Conservation (phyloP, 768 basidiomycete genomes). For the Rubroboletus pulcherrimus region DNA sequence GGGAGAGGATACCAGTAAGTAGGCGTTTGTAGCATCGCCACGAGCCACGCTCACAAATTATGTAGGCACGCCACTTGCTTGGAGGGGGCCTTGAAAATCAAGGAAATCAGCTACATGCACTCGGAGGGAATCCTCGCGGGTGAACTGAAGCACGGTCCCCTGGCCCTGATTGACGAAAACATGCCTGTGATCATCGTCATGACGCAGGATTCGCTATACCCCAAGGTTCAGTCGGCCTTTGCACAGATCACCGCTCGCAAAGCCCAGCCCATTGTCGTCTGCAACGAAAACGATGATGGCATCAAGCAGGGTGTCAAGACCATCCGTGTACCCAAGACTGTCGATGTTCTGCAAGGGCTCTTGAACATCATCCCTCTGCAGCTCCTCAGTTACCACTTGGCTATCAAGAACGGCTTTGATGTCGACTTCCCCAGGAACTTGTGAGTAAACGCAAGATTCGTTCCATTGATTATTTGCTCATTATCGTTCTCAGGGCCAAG, state of each 20-base stretch:
- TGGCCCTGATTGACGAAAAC: conserved; percentile 97
- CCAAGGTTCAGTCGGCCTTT: conserved; percentile 96
- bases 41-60: not conserved
- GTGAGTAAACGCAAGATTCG: conserved; percentile 41
- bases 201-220: conserved; percentile 97
- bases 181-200: conserved; percentile 99
- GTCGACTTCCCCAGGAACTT: conserved; percentile 98
- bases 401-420: conserved; percentile 92
- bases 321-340: conserved; percentile 91
- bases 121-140: conserved; percentile 86
- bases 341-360: conserved; percentile 92
- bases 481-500: conserved; percentile 51
- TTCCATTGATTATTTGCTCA: conserved; percentile 9
- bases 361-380: conserved; percentile 97
- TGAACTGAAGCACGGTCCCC: conserved; percentile 97
- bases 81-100: conserved; percentile 98
- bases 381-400: conserved; percentile 92
- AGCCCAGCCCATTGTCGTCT: conserved; percentile 91
- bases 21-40: not conserved
- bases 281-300: conserved; percentile 86
- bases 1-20: conserved; percentile 94
- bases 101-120: conserved; percentile 88
- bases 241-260: conserved; percentile 97
- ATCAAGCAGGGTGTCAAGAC: conserved; percentile 75
- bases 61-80: conserved; percentile 88